Percentiles rank a stretch among this genome's conserved stretches.
These are phyloP conservation scores for Lactifluus volemus DNA, from an alignment of 768 basidiomycete species.

Conservation along the genomic window DNA sequence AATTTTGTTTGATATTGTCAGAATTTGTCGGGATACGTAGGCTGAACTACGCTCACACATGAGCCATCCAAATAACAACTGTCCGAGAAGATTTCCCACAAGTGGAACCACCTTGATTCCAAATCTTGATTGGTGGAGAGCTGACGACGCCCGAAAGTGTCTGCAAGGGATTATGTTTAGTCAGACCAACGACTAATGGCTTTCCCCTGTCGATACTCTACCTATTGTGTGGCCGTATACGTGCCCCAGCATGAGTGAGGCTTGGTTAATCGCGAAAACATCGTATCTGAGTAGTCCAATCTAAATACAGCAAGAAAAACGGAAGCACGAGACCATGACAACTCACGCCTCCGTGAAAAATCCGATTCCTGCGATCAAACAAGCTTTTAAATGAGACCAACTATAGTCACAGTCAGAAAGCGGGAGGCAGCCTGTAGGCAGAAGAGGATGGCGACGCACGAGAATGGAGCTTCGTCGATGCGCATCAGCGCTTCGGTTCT, in stretches of 20 bases:
- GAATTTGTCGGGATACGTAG: neutral
- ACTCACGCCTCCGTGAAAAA: slow-evolving; percentile 84
- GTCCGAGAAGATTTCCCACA: slow-evolving; percentile 33
- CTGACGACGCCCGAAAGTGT: neutral
- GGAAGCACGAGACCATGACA: neutral
- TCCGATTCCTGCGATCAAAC: slow-evolving; percentile 56
- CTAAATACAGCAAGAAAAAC: neutral
- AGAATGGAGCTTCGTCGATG: slow-evolving; percentile 64
- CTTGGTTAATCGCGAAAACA: slow-evolving; percentile 86
- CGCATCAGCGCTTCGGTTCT: slow-evolving; percentile 71
- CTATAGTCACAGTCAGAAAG: slow-evolving; percentile 16
- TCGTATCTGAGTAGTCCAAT: slow-evolving; percentile 45
- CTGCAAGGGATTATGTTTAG: neutral
- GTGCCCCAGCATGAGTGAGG: slow-evolving; percentile 72
- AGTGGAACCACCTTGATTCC: slow-evolving; percentile 37
- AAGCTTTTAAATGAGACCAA: slow-evolving; percentile 43
- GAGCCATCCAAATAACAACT: slow-evolving; percentile 37
- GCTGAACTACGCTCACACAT: slow-evolving; percentile 50
- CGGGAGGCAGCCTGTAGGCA: neutral
- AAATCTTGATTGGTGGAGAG: slow-evolving; percentile 22
- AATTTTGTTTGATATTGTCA: neutral
- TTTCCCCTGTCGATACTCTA: neutral
- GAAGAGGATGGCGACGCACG: slow-evolving; percentile 36
- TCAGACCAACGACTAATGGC: neutral
- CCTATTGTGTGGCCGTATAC: slow-evolving; percentile 47